Base-by-base conservation (phyloP, 257 asterid species). In the Thymus quinquecostatus region DNA sequence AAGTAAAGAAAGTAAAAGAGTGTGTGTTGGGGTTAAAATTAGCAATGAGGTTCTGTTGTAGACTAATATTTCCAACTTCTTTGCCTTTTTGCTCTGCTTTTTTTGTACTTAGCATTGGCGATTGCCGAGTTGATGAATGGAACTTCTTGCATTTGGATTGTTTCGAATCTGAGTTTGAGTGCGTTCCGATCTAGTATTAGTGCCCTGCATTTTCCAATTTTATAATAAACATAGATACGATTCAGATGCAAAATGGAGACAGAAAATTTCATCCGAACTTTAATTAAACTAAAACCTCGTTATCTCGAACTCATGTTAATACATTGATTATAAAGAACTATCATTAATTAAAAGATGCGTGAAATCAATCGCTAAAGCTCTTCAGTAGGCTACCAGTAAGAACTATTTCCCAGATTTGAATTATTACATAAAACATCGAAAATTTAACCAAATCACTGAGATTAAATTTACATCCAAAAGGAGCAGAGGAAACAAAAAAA, bases 121-220 rank as follows among this genome's bases (percentile, higher is more conserved):
- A 66, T 45, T 58, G 65, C 56, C 45, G 67, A 66, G 70, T 40
- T 60, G 48, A 74, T 48, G 69, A 57, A 58, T 74, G 68, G 64
- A 74, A 30, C 30, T 67, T 48, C 43, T 47, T 74, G 55, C 33
- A 34, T 58, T 65, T 41, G 41, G 68, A 56, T 45, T 64, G 43
- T 30, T 14, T 53, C 14, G 13, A 49, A 10, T 71, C 8, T 2
- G 13, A 53, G 14, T 36, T 6, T 36, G 3, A 36, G 40, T 36
- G 40, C 5, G 4, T 36, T 36, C 40, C 40, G 5, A 36, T 36
- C 40, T 2, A 36, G 40, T 34, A 34, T 2, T 36, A 36, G 6
- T 21, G 21, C 21, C 21, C 21, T 21, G 21, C 21, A 21, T 21
- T 21, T 21, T 36, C 5, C 40, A 36, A 36, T 36, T 0, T 36